phyloP scores from a whole-genome alignment of 2,329 filamentous ascomycete species.

The Venturia nashicola region DNA sequence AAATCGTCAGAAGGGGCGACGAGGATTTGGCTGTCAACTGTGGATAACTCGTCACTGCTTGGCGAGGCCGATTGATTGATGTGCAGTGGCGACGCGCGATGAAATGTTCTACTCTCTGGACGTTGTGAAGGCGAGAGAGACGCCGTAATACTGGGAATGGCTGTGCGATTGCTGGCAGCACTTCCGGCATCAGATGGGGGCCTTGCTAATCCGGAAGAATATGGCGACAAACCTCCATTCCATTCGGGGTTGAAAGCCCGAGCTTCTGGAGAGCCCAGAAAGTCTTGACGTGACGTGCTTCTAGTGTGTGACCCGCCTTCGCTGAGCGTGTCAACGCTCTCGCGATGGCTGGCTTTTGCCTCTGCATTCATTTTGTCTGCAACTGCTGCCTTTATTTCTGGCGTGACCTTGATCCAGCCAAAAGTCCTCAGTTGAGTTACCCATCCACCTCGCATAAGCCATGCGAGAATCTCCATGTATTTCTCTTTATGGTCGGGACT shows the following conservation, averaged over 20 bases:
- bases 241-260: conserved; percentile 8
- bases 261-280: conserved; percentile 6
- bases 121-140: conserved; percentile 5
- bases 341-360: conserved; percentile 17
- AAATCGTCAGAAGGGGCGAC: not conserved
- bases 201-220: conserved; percentile 9
- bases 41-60: conserved; percentile 25
- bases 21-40: conserved; percentile 26
- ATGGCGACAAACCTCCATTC: conserved; percentile 4
- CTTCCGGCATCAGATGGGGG: conserved; percentile 18
- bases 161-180: conserved; percentile 22
- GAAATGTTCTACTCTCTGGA: conserved; percentile 12
- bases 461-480: conserved; percentile 85
- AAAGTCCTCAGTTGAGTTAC: conserved; percentile 89
- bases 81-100: conserved; percentile 28
- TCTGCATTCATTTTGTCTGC: conserved; percentile 52
- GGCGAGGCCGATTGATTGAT: conserved; percentile 39
- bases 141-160: conserved; percentile 16
- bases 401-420: conserved; percentile 73
- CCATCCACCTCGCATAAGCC: conserved; percentile 86
- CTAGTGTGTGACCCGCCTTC: not conserved
- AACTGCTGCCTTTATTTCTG: conserved; percentile 72
- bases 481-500: conserved; percentile 75
- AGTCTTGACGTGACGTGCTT: not conserved
- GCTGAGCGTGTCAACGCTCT: not conserved